These are phyloP conservation scores for Rhododendron mucronatum DNA, from an alignment of 148 eudicot species.

Conservation along the genomic window DNA sequence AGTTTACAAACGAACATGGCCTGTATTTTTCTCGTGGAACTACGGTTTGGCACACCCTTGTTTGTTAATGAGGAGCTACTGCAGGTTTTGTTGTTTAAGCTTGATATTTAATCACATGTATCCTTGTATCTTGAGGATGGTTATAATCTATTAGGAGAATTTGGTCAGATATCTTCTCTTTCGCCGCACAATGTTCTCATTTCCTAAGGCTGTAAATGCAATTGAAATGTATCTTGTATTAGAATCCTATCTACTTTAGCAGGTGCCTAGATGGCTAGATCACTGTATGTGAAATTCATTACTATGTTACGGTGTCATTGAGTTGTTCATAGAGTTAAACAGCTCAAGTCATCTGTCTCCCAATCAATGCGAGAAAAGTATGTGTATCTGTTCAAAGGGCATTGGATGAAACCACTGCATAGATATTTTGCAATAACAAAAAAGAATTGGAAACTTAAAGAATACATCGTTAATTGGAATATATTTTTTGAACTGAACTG, in stretches of 20 bases:
- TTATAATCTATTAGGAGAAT: too few relatives aligned
- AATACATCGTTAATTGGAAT: background rate
- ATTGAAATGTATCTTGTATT: background rate
- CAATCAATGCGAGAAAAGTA: background rate
- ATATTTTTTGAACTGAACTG: background rate
- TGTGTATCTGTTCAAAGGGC: background rate
- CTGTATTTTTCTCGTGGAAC: background rate
- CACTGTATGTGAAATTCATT: background rate
- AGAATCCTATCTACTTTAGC: background rate
- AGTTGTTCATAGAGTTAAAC: background rate
- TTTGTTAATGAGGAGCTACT: background rate
- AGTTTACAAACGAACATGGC: too few relatives aligned
- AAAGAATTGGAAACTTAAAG: background rate
- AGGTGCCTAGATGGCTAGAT: background rate
- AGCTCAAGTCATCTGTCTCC: background rate
- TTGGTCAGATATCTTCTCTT: too few relatives aligned
- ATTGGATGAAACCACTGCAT: background rate
- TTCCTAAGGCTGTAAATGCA: background rate
- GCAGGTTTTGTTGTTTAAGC: background rate
- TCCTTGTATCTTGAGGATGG: background rate
- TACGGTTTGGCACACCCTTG: background rate
- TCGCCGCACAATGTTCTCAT: too few relatives aligned
- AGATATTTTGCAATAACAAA: background rate
- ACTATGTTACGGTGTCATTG: background rate
- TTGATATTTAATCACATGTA: background rate